Percentiles rank a stretch among this genome's conserved stretches.
Conservation (phyloP, 2,329 filamentous ascomycete genomes). For the Lecanoromycetidae sp. region DNA sequence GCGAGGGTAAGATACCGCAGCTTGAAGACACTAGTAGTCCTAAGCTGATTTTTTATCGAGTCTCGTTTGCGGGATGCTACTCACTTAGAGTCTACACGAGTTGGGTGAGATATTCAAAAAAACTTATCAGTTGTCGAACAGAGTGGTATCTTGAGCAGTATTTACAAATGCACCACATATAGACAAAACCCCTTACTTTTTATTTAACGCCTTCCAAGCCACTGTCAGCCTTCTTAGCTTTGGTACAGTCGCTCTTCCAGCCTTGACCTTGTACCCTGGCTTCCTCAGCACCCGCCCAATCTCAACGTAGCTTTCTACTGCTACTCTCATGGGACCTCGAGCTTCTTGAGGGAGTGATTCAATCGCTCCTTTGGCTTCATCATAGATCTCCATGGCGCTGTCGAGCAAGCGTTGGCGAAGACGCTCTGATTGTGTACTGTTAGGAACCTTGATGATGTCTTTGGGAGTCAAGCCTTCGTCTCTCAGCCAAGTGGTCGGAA, state of each 20-base stretch:
- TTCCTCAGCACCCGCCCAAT: conserved; percentile 53
- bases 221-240: conserved; percentile 40
- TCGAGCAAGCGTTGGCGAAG: conserved; percentile 46
- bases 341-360: conserved; percentile 48
- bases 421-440: conserved; percentile 29
- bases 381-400: conserved; percentile 50
- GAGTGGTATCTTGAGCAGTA: conserved; percentile 9
- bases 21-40: too few species aligned
- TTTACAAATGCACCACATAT: not conserved
- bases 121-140: not conserved
- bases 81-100: not conserved
- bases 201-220: conserved; percentile 43
- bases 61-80: not conserved
- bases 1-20: too few species aligned
- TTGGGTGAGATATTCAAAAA: not conserved
- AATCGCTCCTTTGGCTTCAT: conserved; percentile 44
- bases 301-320: conserved; percentile 65
- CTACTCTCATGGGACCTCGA: conserved; percentile 52
- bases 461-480: conserved; percentile 43
- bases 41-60: too few species aligned
- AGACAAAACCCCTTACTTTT: not conserved
- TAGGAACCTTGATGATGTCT: conserved; percentile 40
- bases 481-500: conserved; percentile 53
- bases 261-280: conserved; percentile 33
- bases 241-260: conserved; percentile 32